A percentile compares a stretch with the other conserved stretches of the same genome.
Conservation (phyloP, 805 yeast genomes). For the Pichia exigua region DNA sequence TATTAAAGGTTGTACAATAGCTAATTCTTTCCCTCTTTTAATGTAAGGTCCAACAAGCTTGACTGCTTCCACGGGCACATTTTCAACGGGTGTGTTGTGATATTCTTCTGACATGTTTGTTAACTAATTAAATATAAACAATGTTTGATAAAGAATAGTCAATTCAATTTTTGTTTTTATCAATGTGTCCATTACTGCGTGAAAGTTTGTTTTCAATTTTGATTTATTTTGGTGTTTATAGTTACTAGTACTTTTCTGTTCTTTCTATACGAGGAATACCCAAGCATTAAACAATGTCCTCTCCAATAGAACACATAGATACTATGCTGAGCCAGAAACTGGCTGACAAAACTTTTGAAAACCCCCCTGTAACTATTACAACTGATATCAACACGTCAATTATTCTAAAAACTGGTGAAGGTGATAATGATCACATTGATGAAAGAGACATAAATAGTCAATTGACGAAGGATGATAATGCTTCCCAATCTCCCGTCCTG, state of each 20-base stretch:
- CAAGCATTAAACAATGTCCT: slow-evolving; percentile 8
- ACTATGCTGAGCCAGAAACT: neutral
- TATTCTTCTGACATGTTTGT: neutral
- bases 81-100: neutral
- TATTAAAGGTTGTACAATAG: slow-evolving; percentile 51
- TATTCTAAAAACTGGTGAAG: neutral
- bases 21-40: slow-evolving; percentile 51
- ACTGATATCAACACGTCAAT: neutral
- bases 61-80: slow-evolving; percentile 24
- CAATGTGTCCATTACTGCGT: neutral
- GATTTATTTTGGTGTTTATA: neutral
- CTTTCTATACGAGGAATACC: neutral
- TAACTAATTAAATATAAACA: neutral
- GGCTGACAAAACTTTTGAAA: neutral
- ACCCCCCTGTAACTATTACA: neutral
- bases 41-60: slow-evolving; percentile 40
- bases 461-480: neutral
- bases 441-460: neutral
- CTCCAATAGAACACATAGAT: slow-evolving; percentile 17
- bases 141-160: neutral
- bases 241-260: neutral
- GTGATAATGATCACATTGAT: neutral
- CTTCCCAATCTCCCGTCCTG: neutral
- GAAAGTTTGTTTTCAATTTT: neutral
- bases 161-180: neutral